Base-by-base conservation (phyloP, 108 stramenopile genomes). In the Thalassiosira profunda region DNA sequence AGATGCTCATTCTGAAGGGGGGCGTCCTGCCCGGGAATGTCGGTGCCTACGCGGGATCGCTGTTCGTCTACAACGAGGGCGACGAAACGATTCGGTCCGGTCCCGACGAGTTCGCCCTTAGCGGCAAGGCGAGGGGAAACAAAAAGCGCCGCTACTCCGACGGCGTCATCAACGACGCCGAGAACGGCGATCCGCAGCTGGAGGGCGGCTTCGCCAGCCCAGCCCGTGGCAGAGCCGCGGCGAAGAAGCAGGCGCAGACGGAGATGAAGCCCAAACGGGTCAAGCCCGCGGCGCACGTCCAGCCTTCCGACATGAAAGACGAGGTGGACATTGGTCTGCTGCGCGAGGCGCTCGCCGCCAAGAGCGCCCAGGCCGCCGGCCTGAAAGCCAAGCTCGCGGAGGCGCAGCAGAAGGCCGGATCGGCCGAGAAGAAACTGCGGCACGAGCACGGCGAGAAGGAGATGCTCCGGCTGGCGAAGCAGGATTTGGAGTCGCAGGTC, bases 1-100 rank as follows among this genome's bases (percentile, higher is more conserved):
- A 92, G 58, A 76, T 83, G 0, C 86, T 86, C 18, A 82, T 95
- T 45, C 58, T 95, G 43, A 95, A 92, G 62, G 81, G 86, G 4
- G 86, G 85, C 4, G 76, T 85, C 4, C 74, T 89, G 63, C 81
- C 48, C 0, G 29, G 35, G n/a, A 64, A 59, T 31, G 11, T 34
- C 25, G 55, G 24, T 33, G 44, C 23, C 51, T 38, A 59, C 33
- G 60, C 23, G 11, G 20, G 57, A 2, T 48, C 49, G 14, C 41
- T 18, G 14, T 77, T 63, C 58, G 55, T 69, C 29, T 70, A 70
- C 76, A 65, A 79, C 42, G 54, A 70, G 29, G 36, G 51, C 33
- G 64, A 71, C 33, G 63, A 59, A 46, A 67, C 57, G 2, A 54
- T 68, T 38, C 49, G 60, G 49, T 44, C 51, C 23, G 69, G n/a